Percentiles rank a stretch among this genome's conserved stretches.
Evolutionary conservation across 306 rosid genomes (phyloP).

Genomic region (Mucuna pruriens): DNA sequence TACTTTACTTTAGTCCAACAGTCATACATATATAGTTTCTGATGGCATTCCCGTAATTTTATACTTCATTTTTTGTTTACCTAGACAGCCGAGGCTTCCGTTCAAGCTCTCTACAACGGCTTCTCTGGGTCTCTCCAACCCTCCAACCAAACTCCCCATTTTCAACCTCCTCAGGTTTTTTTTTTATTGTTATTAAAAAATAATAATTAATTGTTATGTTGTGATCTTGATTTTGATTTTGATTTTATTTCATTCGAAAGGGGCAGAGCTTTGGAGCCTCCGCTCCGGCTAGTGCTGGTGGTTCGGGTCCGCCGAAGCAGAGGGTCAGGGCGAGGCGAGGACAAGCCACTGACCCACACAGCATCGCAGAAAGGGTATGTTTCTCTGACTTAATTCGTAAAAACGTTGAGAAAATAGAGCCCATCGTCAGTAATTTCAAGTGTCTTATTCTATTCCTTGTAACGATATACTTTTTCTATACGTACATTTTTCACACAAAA

Average conservation of each 20-base stretch:
- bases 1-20: too few species aligned
- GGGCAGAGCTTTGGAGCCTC: slow-evolving; percentile 60
- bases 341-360: slow-evolving; percentile 99
- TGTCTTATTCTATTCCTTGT: slow-evolving; percentile 41
- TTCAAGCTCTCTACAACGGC: slow-evolving; percentile 63
- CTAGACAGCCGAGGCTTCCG: slow-evolving; percentile 55
- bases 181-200: not conserved
- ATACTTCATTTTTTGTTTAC: not conserved
- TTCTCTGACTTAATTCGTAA: not conserved
- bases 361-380: slow-evolving; percentile 93
- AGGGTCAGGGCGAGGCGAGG: slow-evolving; percentile 95
- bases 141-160: slow-evolving; percentile 59
- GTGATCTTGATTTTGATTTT: not conserved
- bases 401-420: too few species aligned
- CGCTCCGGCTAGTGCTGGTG: slow-evolving; percentile 44
- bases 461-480: not conserved
- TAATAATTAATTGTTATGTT: not conserved
- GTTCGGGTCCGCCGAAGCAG: slow-evolving; percentile 82
- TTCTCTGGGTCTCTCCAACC: slow-evolving; percentile 68
- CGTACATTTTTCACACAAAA: slow-evolving; percentile 3
- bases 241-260: not conserved
- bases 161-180: slow-evolving; percentile 65
- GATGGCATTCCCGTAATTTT: not conserved
- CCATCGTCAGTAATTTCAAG: not conserved
- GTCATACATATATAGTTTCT: too few species aligned